phyloP scores from a whole-genome alignment of 768 basidiomycete genomes.

The Brasilioporus rufonigricans region DNA sequence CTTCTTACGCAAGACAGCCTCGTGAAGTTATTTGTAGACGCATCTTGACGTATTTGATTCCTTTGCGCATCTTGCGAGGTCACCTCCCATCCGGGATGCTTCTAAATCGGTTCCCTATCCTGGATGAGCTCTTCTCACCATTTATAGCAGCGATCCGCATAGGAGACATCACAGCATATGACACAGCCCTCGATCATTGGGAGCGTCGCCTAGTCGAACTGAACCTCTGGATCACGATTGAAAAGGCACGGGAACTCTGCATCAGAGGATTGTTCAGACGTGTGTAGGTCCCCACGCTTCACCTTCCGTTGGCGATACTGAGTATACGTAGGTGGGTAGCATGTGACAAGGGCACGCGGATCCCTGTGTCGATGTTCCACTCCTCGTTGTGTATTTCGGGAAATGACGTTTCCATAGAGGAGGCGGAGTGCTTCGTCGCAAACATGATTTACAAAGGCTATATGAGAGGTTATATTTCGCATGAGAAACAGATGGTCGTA shows the following conservation, averaged over 20 bases:
- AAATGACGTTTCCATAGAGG: slow-evolving; percentile 66
- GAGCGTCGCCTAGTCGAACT: slow-evolving; percentile 80
- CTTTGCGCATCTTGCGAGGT: slow-evolving; percentile 84
- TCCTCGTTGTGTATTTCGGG: slow-evolving; percentile 71
- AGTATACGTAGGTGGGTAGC: slow-evolving; percentile 68
- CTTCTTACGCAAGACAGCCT: neutral
- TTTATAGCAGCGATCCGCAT: slow-evolving; percentile 76
- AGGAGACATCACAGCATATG: slow-evolving; percentile 81
- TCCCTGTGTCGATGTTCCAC: slow-evolving; percentile 81
- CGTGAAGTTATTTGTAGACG: slow-evolving; percentile 48
- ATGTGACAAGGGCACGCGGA: slow-evolving; percentile 66
- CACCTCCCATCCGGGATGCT: slow-evolving; percentile 77
- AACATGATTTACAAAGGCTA: slow-evolving; percentile 94
- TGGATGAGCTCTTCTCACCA: slow-evolving; percentile 71
- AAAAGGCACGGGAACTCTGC: slow-evolving; percentile 85
- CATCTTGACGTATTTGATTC: slow-evolving; percentile 87
- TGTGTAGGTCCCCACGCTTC: slow-evolving; percentile 49
- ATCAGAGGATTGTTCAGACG: slow-evolving; percentile 77
- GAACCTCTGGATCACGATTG: slow-evolving; percentile 83
- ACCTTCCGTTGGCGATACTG: neutral
- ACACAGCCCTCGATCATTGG: slow-evolving; percentile 66
- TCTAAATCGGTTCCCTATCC: slow-evolving; percentile 66
- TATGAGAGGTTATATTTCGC: slow-evolving; percentile 94
- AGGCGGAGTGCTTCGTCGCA: slow-evolving; percentile 91
- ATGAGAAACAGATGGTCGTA: slow-evolving; percentile 93